Percentiles rank a stretch among this genome's conserved stretches.
These are phyloP conservation scores for Chaetothyriales sp. DNA, from an alignment of 2,329 filamentous ascomycete species.

Conservation along the genomic window DNA sequence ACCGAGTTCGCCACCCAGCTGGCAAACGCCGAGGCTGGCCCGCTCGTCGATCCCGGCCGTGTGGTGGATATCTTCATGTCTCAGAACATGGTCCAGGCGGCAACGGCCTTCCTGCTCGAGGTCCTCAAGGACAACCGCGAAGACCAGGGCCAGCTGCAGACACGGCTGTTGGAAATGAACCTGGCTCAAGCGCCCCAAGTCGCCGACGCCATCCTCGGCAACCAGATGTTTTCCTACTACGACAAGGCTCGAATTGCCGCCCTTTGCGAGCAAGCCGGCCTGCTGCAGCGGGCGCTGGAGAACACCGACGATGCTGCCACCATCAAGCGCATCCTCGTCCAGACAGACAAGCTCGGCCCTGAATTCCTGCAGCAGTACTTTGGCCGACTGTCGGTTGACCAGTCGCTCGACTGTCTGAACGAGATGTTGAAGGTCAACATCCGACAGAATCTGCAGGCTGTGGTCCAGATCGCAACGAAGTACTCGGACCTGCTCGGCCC, in stretches of 20 bases:
- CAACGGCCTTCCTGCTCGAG: constrained; percentile 94
- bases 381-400: constrained; percentile 84
- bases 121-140: constrained; percentile 88
- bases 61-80: constrained; percentile 97
- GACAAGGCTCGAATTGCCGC: constrained; percentile 79
- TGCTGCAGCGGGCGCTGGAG: constrained; percentile 77
- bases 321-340: constrained; percentile 80
- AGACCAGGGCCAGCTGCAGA: constrained; percentile 87
- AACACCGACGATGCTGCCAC: constrained; percentile 82
- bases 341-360: constrained; percentile 69
- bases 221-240: constrained; percentile 97
- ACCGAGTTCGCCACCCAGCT: constrained; percentile 88
- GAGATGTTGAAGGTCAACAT: constrained; percentile 96
- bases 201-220: constrained; percentile 91
- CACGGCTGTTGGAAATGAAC: constrained; percentile 94
- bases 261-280: constrained; percentile 83
- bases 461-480: constrained; percentile 92
- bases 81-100: constrained; percentile 94
- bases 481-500: constrained; percentile 90
- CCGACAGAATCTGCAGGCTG: constrained; percentile 86
- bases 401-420: constrained; percentile 84
- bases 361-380: constrained; percentile 93
- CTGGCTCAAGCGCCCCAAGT: constrained; percentile 92
- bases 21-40: constrained; percentile 75
- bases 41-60: constrained; percentile 81